These are phyloP conservation scores for Pyrenula massariospora DNA, from an alignment of 495 filamentous ascomycete genomes.

Conservation along the genomic window DNA sequence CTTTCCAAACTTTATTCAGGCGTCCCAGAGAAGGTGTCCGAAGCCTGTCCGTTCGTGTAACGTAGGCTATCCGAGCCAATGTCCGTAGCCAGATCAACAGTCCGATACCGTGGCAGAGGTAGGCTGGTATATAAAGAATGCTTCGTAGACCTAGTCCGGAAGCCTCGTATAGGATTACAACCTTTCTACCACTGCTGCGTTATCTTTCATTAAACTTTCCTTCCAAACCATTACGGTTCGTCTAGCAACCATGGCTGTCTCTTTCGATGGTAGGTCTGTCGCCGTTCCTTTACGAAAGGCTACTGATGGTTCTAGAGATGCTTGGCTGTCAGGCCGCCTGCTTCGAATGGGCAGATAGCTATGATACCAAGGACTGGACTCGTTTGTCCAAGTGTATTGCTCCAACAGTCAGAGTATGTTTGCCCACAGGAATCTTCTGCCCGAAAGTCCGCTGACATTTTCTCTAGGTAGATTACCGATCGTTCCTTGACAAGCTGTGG, in stretches of 20 bases:
- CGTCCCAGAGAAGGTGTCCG: too few relatives aligned
- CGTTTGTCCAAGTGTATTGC: conserved; percentile 61
- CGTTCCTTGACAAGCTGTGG: conserved; percentile 61
- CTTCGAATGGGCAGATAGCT: conserved; percentile 60
- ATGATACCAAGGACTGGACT: conserved; percentile 72
- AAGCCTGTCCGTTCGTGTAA: too few relatives aligned
- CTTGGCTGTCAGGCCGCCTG: not conserved
- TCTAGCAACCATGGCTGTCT: not conserved
- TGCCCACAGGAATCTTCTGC: conserved; percentile 6
- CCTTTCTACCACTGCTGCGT: not conserved
- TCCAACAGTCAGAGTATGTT: conserved; percentile 35
- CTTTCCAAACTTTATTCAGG: too few relatives aligned
- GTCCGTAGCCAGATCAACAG: not conserved
- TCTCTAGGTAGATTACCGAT: conserved; percentile 53
- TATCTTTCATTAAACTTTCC: not conserved
- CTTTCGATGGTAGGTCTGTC: not conserved
- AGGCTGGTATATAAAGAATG: not conserved
- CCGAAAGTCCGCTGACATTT: not conserved
- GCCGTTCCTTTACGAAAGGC: too few relatives aligned
- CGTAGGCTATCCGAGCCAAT: not conserved
- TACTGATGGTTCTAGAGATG: too few relatives aligned
- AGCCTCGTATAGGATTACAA: not conserved
- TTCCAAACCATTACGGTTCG: too few relatives aligned
- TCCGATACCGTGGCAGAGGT: not conserved
- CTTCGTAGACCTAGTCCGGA: too few relatives aligned